Evolutionary conservation across 106 monocot genomes (phyloP).

Genomic region (Acorus gramineus): DNA sequence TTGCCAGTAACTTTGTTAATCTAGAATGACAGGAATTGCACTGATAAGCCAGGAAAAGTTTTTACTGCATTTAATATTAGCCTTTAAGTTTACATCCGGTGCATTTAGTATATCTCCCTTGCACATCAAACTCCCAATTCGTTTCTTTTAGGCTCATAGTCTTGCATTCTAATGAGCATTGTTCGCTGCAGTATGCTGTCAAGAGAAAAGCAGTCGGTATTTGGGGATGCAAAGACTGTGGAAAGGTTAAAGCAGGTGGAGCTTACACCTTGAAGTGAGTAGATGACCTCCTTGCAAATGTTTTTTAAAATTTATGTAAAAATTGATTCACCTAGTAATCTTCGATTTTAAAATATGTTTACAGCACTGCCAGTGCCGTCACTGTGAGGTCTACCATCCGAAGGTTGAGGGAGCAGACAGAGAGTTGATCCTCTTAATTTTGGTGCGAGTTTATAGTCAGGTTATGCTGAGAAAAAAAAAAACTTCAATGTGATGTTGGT

Average conservation of each 20-base stretch:
- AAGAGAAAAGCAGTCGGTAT: conserved; percentile 40
- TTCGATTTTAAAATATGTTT: neutral
- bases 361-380: conserved; percentile 34
- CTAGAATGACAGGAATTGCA: too few species aligned
- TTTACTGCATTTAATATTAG: too few species aligned
- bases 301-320: neutral
- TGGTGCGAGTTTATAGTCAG: neutral
- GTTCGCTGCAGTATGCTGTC: conserved; percentile 15
- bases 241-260: conserved; percentile 33
- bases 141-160: too few species aligned
- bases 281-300: neutral
- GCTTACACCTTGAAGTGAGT: conserved; percentile 36
- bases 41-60: too few species aligned
- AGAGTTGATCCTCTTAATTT: conserved; percentile 9
- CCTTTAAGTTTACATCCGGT: too few species aligned
- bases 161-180: too few species aligned
- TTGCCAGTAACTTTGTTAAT: too few species aligned
- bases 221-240: conserved; percentile 43
- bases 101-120: too few species aligned
- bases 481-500: neutral
- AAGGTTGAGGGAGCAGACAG: conserved; percentile 29
- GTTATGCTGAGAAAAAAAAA: neutral
- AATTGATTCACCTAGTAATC: neutral
- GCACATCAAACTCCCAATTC: too few species aligned
- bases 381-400: conserved; percentile 34